Base-by-base conservation (phyloP, 1,284 basidiomycete genomes). In the Paramarasmius palmivorus region DNA sequence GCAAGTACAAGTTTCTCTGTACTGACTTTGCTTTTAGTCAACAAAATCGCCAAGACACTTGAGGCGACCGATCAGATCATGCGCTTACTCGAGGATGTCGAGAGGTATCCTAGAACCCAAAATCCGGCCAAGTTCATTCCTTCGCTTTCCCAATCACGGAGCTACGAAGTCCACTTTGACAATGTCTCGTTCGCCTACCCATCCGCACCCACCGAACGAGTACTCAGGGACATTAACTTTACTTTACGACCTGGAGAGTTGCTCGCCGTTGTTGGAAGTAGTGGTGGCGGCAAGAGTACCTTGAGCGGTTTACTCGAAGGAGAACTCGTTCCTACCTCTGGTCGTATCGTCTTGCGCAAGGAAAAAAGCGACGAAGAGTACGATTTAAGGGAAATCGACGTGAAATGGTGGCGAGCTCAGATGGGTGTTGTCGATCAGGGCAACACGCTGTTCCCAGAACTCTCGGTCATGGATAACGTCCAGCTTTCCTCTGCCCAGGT, bases 251-350 rank as follows among this genome's bases (percentile, higher is more conserved):
- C 85, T 2, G 89, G 90, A 50, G 91, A 95, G 69, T 90, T 85
- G 51, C 88, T 96, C 22, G 94, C 92, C 0, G 79, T 97, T 54
- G 93, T 97, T 14, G 94, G 94, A 8, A 73, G 89, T 0, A 95
- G 92, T 1, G 94, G 94, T 0, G 91, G 83, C 15, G 94, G 94
- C 49, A 96, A 96, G 72, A 93, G 91, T 17, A 96, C 94, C 1
- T 77, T 95, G 59, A 86, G 90, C 0, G 76, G 88, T 0, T 77
- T 98, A 2, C 74, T 97, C 2, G 93, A 97, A 68, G 76, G 93
- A 0, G 73, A 97, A 19, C 97, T 96, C 72, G 88, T 93, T 62
- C 93, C 93, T 0, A 67, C 67, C 2, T 63, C 69, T 0, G 95
- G 95, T 0, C 64, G 63, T 1, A 83, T 97, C 59, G 69, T 73